phyloP scores from a whole-genome alignment of 345 rosid species.

The Aquilaria yunnanensis region DNA sequence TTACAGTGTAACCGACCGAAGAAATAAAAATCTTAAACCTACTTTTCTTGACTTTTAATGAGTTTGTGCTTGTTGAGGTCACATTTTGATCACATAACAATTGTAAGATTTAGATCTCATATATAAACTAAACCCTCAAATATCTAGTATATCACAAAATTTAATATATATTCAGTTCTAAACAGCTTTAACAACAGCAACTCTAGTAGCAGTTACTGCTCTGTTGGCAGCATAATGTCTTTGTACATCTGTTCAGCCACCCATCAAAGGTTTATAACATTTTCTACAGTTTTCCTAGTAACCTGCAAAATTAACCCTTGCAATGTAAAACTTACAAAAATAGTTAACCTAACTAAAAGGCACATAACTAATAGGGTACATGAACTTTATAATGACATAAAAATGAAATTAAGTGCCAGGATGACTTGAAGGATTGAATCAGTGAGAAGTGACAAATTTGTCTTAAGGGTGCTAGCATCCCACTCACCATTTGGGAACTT shows the following conservation, averaged over 20 bases:
- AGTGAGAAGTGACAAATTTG: conserved; percentile 32
- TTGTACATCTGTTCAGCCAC: conserved; percentile 78
- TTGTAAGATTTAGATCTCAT: conserved; percentile 21
- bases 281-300: conserved; percentile 69
- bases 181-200: conserved; percentile 64
- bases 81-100: conserved; percentile 18
- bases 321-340: background rate
- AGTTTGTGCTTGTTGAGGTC: conserved; percentile 34
- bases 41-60: conserved; percentile 33
- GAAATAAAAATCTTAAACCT: conserved; percentile 12
- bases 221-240: conserved; percentile 67
- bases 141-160: conserved; percentile 37
- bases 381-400: background rate
- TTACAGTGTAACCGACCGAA: conserved; percentile 19
- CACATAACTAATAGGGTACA: background rate
- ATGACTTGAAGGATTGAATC: conserved; percentile 49
- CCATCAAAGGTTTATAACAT: conserved; percentile 45
- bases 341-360: background rate
- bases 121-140: conserved; percentile 17
- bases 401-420: conserved; percentile 37
- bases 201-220: conserved; percentile 93
- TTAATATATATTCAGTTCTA: conserved; percentile 54
- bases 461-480: conserved; percentile 56
- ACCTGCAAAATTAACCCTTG: conserved; percentile 34
- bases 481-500: conserved; percentile 78